Conservation (phyloP, 2,329 filamentous ascomycete genomes). For the Nigrospora osmanthi region DNA sequence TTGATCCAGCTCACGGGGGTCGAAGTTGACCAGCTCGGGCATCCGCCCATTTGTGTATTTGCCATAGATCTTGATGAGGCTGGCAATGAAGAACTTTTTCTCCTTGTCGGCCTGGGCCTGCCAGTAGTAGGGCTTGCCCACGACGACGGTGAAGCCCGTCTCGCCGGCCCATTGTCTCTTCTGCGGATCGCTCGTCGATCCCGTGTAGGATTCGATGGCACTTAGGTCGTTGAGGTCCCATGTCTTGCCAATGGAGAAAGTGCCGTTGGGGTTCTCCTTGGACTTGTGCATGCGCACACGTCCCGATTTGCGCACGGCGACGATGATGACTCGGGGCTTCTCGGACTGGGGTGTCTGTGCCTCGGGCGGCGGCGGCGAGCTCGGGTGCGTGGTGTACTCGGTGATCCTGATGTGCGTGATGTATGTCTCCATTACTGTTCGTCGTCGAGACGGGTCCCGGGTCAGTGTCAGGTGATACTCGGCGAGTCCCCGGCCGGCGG, state of each 20-base stretch:
- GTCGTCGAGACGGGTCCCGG: too few species aligned
- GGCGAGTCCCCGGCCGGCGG: not conserved
- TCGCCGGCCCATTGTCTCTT: slow-evolving; percentile 72
- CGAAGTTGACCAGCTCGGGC: slow-evolving; percentile 77
- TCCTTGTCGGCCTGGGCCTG: slow-evolving; percentile 88
- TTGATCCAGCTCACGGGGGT: slow-evolving; percentile 67
- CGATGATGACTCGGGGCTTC: slow-evolving; percentile 85
- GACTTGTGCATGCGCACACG: slow-evolving; percentile 95
- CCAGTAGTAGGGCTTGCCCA: slow-evolving; percentile 97
- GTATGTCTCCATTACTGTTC: slow-evolving; percentile 76
- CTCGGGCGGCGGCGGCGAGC: slow-evolving; percentile 74
- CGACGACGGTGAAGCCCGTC: slow-evolving; percentile 77
- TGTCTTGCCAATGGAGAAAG: slow-evolving; percentile 96
- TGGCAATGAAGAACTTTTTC: slow-evolving; percentile 97
- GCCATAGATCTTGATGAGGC: slow-evolving; percentile 88
- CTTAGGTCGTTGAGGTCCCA: slow-evolving; percentile 92
- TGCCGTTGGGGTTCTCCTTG: slow-evolving; percentile 86
- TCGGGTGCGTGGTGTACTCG: slow-evolving; percentile 79
- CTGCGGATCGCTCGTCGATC: slow-evolving; percentile 47
- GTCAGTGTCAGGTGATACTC: not conserved
- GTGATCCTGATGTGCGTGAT: slow-evolving; percentile 93
- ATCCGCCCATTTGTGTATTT: slow-evolving; percentile 88
- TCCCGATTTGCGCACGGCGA: slow-evolving; percentile 87
- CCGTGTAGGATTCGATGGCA: slow-evolving; percentile 74
- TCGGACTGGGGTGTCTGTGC: slow-evolving; percentile 63